Evolutionary conservation across 2,329 filamentous ascomycete genomes (phyloP), one percentile per base, ranked within the genome.

Genomic region (Escovopsis sp.): DNA sequence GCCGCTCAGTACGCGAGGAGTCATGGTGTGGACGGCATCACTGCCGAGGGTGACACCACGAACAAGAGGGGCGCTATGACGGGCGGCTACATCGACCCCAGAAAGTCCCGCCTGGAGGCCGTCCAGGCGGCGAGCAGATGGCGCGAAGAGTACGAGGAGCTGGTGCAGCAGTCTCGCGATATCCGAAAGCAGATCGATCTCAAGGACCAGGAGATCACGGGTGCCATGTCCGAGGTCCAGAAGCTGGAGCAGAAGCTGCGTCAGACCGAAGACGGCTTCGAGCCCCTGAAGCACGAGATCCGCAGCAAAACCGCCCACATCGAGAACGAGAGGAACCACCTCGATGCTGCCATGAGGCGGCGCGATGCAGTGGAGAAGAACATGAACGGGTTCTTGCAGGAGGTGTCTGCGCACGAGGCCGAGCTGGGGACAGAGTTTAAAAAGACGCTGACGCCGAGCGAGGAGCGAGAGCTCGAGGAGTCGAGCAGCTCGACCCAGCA

Each of bases 11-110:
- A 95, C 58, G 85, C 91, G 19, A 78, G 89, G 54, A 94, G 84
- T 53, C 89, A 96, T 54, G 84, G 84, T 15, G 80, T 96, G 23
- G 87, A 87, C 53, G 88, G 86, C 32, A 94, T 98, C 50, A 98
- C 91, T 0, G 83, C 85, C 4, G 88, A 96, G 44, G 91, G 91
- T 60, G 89, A 96, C 61, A 85, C 85, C 30, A 88, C 87, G 1
- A 93, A 95, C 64, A 94, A 93, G 65, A 83, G 89, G 52, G 91
- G 91, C 62, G 89, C 88, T 12, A 77, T 98, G 67, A 95, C 87
- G 39, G 91, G 91, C 68, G 91, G 91, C 53, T 98, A 82, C 57
- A 82, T 94, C 48, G 91, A 98, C 56, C 77, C 83, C 10, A 76
- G 83, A 32, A 82, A 80, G 51, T 96, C 89, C 1, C 81, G 89